Evolutionary conservation across 495 filamentous ascomycete genomes (phyloP).

Genomic region (Podospora anserina): DNA sequence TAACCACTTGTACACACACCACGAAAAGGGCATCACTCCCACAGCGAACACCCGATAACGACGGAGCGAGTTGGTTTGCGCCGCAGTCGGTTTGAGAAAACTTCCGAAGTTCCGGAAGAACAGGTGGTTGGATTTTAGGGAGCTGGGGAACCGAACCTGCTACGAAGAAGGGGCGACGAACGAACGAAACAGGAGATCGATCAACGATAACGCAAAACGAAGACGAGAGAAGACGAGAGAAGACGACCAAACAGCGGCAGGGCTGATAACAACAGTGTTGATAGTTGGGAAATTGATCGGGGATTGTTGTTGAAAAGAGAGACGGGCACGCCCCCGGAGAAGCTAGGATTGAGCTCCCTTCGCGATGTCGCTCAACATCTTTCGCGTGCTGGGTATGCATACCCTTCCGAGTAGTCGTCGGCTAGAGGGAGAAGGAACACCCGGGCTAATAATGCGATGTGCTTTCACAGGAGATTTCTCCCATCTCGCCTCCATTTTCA

Average conservation of each 20-base stretch:
- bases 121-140: too few relatives aligned
- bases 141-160: background rate
- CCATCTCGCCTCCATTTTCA: conserved; percentile 90
- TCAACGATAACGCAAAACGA: background rate
- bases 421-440: conserved; percentile 2
- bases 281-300: too few relatives aligned
- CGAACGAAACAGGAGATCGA: background rate
- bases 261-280: too few relatives aligned
- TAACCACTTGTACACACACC: background rate
- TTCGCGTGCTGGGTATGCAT: conserved; percentile 73
- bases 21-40: too few relatives aligned
- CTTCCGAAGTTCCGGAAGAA: too few relatives aligned
- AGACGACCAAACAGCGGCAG: background rate
- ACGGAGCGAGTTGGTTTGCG: too few relatives aligned
- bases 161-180: background rate
- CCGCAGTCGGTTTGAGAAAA: too few relatives aligned
- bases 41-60: too few relatives aligned
- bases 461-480: conserved; percentile 74
- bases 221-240: background rate
- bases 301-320: background rate
- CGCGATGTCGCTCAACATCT: conserved; percentile 72
- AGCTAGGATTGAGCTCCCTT: conserved; percentile 9
- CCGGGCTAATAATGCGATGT: conserved; percentile 17
- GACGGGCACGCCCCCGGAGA: background rate
- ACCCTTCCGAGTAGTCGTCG: conserved; percentile 3